Percentiles rank a stretch among this genome's conserved stretches.
Conservation (phyloP, 441 rosid species). For the Theobroma grandiflorum region DNA sequence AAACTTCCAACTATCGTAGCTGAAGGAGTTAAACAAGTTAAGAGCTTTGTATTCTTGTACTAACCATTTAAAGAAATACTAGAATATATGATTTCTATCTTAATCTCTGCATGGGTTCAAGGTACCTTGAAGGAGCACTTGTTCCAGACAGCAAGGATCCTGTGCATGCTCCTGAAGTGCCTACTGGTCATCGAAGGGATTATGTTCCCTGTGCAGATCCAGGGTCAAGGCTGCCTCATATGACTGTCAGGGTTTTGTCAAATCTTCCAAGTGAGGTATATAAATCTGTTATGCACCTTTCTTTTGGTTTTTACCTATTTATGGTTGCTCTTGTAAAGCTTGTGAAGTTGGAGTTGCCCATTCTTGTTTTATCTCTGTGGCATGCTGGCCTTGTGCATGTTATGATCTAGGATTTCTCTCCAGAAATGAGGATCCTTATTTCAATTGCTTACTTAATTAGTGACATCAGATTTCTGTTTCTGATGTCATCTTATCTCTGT, state of each 20-base stretch:
- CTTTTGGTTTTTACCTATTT: not conserved
- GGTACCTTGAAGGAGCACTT: conserved; percentile 88
- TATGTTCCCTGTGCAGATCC: conserved; percentile 85
- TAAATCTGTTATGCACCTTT: not conserved
- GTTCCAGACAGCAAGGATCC: conserved; percentile 54
- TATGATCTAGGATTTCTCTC: not conserved
- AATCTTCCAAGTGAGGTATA: conserved; percentile 51
- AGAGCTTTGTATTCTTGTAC: not conserved
- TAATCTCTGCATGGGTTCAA: conserved; percentile 35
- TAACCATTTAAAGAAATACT: not conserved
- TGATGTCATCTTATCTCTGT: not conserved
- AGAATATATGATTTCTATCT: conserved; percentile 9
- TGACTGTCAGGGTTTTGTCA: conserved; percentile 60
- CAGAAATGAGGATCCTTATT: not conserved
- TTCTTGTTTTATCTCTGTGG: not conserved
- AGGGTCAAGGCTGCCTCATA: conserved; percentile 91
- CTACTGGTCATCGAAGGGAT: conserved; percentile 84
- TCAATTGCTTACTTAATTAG: not conserved
- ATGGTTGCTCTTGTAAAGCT: not conserved
- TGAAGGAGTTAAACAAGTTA: not conserved
- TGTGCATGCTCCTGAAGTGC: conserved; percentile 40
- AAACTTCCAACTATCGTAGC: not conserved
- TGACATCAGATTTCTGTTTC: not conserved
- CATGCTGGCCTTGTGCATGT: not conserved
- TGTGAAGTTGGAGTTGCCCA: conserved; percentile 8